A percentile compares a stretch with the other conserved stretches of the same genome.
Evolutionary conservation across 371 early-diverging fungal species (phyloP).

Genomic region (Mortierella sp.): DNA sequence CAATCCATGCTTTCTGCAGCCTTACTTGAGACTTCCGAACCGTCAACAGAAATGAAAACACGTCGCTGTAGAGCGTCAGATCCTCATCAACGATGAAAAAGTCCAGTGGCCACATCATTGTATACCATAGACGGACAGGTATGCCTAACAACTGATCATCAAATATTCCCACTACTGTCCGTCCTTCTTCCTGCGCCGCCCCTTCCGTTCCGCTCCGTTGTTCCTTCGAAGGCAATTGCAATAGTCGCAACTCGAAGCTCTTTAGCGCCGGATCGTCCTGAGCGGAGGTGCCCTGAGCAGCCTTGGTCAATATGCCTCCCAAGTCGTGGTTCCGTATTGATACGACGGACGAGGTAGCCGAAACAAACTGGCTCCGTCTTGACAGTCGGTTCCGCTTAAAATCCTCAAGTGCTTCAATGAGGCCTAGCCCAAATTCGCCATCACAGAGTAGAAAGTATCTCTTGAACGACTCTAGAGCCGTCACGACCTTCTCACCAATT

Average conservation of each 20-base stretch:
- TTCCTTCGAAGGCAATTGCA: not conserved
- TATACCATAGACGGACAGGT: slow-evolving; percentile 70
- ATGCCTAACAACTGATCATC: slow-evolving; percentile 66
- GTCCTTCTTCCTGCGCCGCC: not conserved
- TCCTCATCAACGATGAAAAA: slow-evolving; percentile 74
- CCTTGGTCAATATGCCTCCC: slow-evolving; percentile 68
- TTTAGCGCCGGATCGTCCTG: slow-evolving; percentile 58
- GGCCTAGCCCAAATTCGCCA: slow-evolving; percentile 75
- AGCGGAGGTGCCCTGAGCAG: slow-evolving; percentile 58
- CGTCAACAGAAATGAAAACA: slow-evolving; percentile 74
- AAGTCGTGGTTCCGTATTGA: slow-evolving; percentile 68
- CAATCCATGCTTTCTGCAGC: slow-evolving; percentile 63
- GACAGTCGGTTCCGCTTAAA: slow-evolving; percentile 62
- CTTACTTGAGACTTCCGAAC: slow-evolving; percentile 62
- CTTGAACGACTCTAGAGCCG: slow-evolving; percentile 73
- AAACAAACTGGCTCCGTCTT: slow-evolving; percentile 30
- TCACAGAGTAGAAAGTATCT: slow-evolving; percentile 76
- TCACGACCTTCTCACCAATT: slow-evolving; percentile 67
- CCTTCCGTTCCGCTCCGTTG: not conserved
- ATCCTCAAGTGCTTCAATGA: slow-evolving; percentile 69
- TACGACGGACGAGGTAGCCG: slow-evolving; percentile 21
- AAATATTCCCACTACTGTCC: slow-evolving; percentile 51
- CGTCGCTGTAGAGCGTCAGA: slow-evolving; percentile 65
- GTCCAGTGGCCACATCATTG: slow-evolving; percentile 82
- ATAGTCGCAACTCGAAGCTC: slow-evolving; percentile 46